Evolutionary conservation across 176 grass and related monocot species (phyloP), one percentile per base, ranked within the genome.

Genomic region (Musa acuminata): DNA sequence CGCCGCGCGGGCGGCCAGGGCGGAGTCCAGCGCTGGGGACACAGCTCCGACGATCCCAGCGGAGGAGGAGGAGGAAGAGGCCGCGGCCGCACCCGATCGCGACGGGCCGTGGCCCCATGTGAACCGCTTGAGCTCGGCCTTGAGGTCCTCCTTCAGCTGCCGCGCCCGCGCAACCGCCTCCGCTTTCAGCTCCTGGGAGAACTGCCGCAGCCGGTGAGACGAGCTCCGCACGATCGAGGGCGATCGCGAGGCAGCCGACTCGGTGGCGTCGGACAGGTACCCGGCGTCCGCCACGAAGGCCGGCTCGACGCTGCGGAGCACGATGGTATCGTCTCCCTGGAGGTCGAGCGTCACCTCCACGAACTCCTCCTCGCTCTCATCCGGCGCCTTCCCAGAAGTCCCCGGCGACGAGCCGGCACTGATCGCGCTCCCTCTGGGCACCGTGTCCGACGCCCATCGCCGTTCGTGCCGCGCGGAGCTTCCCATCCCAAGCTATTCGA

Each of bases 291-390:
- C 64, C 11, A 77, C 85, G 1, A 73, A 57, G 8, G 94, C 95
- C 6, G 95, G 95, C 86, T 99, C 91, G 49, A 99, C 95, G 79
- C 90, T 91, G 19, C 95, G 86, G 63, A 99, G 88, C 49, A 99
- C 89, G 82, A 99, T 91, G 77, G 88, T 99, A 70, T 99, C 86
- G 72, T 98, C 94, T 12, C 91, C 96, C 83, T 99, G 88, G 70
- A 99, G 74, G 76, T 99, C 96, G 57, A 99, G 86, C 52, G 96
- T 99, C 24, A 99, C 91, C 86, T 99, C 96, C n/a, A 99, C 96
- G 69, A 99, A 90, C 84, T 99, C 95, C 84, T 94, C 96, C 13
- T 43, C 35, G 4, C 80, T 86, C 64, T 87, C 85, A 59, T 94
- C 88, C 13, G 88, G 86, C 65, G 69, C 73, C 72, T 53, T 62